Conservation (phyloP, 2,329 filamentous ascomycete genomes). For the Fusarium concolor region DNA sequence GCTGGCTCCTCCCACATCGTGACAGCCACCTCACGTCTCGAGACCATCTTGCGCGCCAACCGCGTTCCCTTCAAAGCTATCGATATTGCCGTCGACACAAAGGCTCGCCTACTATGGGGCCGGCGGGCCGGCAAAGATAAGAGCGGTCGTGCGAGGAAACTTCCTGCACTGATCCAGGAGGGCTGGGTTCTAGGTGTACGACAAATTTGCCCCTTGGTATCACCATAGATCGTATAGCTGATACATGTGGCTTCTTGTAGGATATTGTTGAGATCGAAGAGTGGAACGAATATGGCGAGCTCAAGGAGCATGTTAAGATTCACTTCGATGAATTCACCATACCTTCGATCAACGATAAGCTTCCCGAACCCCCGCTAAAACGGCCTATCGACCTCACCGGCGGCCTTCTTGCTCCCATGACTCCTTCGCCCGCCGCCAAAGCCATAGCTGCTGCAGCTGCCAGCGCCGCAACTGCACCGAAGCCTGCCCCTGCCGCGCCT, state of each 20-base stretch:
- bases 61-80: slow-evolving; percentile 92
- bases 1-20: slow-evolving; percentile 96
- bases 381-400: slow-evolving; percentile 42
- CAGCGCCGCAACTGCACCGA: slow-evolving; percentile 33
- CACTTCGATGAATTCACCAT: slow-evolving; percentile 73
- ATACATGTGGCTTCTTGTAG: slow-evolving; percentile 57
- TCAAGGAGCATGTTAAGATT: slow-evolving; percentile 84
- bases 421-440: slow-evolving; percentile 42
- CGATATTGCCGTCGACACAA: slow-evolving; percentile 90
- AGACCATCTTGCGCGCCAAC: slow-evolving; percentile 96
- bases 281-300: slow-evolving; percentile 98
- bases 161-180: slow-evolving; percentile 89
- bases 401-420: slow-evolving; percentile 38
- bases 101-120: slow-evolving; percentile 89
- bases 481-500: slow-evolving; percentile 42
- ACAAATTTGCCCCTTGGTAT: slow-evolving; percentile 41
- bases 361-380: slow-evolving; percentile 52
- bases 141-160: slow-evolving; percentile 73
- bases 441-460: slow-evolving; percentile 40
- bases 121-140: slow-evolving; percentile 80
- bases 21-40: slow-evolving; percentile 92
- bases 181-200: slow-evolving; percentile 86
- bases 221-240: not conserved
- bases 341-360: slow-evolving; percentile 65
- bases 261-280: slow-evolving; percentile 95